These are phyloP conservation scores for Colletotrichum tofieldiae DNA, from an alignment of 2,329 filamentous ascomycete genomes.

Conservation along the genomic window DNA sequence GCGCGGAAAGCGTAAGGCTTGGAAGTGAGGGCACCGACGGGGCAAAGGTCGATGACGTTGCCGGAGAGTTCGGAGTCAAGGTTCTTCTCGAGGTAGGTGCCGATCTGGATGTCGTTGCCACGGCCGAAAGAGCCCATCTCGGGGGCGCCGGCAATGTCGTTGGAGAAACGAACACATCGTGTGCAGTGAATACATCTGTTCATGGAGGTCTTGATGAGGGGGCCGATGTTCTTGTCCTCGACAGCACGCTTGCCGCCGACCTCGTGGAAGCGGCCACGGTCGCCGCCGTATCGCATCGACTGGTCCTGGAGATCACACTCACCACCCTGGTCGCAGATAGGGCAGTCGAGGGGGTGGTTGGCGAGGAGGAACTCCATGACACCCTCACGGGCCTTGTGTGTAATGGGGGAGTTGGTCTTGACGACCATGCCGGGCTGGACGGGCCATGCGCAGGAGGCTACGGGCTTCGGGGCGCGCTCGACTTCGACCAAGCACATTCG, in stretches of 20 bases:
- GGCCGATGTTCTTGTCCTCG: constrained; percentile 99
- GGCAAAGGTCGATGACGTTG: constrained; percentile 98
- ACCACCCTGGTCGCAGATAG: constrained; percentile 98
- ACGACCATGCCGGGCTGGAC: constrained; percentile 99
- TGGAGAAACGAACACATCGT: constrained; percentile 96
- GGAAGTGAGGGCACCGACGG: constrained; percentile 94
- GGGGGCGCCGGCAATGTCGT: constrained; percentile 95
- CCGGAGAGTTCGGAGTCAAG: constrained; percentile 95
- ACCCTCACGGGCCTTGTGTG: constrained; percentile 98
- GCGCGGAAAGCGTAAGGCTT: constrained; percentile 99
- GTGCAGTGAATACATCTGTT: constrained; percentile 99
- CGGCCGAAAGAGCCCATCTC: constrained; percentile 95
- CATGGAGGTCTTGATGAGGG: constrained; percentile 99
- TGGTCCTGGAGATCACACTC: constrained; percentile 99
- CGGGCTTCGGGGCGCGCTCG: constrained; percentile 94
- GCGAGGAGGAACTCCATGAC: constrained; percentile 99
- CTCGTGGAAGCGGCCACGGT: constrained; percentile 97
- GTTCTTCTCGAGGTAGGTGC: constrained; percentile 95
- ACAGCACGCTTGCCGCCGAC: constrained; percentile 95
- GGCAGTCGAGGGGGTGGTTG: constrained; percentile 96
- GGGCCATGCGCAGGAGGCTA: constrained; percentile 98
- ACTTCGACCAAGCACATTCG: constrained; percentile 99
- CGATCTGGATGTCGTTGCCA: constrained; percentile 98
- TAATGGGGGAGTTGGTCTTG: constrained; percentile 96
- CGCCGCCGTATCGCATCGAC: constrained; percentile 98